A percentile compares a stretch with the other conserved stretches of the same genome.
Evolutionary conservation across 352 stramenopile species (phyloP).

Genomic region (Pythium utonaiense): DNA sequence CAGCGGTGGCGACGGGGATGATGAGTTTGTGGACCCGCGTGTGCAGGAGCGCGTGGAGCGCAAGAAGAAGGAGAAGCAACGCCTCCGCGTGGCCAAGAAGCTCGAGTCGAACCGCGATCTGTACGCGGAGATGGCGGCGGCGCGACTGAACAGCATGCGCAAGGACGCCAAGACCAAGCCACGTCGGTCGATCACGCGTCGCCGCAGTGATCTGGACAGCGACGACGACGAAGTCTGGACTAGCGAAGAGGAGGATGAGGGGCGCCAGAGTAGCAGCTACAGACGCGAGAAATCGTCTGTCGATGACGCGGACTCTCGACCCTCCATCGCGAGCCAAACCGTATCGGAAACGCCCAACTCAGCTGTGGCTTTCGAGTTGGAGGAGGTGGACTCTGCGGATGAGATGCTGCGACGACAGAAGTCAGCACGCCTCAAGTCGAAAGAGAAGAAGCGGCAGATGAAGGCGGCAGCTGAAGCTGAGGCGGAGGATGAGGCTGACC

Average conservation of each 20-base stretch:
- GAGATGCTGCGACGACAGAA: conserved; percentile 6
- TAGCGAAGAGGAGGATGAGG: conserved; percentile 10
- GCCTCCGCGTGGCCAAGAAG: conserved; percentile 51
- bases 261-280: conserved; percentile 3
- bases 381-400: conserved; percentile 23
- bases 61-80: conserved; percentile 54
- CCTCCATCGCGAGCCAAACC: neutral
- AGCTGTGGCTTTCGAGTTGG: conserved; percentile 8
- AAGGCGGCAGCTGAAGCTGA: conserved; percentile 19
- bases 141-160: conserved; percentile 51
- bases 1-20: conserved; percentile 26
- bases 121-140: conserved; percentile 70
- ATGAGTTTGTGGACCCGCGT: conserved; percentile 53
- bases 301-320: conserved; percentile 4
- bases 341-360: conserved; percentile 3
- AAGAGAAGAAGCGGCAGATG: conserved; percentile 23
- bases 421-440: neutral
- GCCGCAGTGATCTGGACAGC: conserved; percentile 17
- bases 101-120: conserved; percentile 69
- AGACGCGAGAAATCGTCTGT: conserved; percentile 17
- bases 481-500: conserved; percentile 19
- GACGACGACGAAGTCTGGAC: conserved; percentile 15
- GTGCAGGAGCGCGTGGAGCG: conserved; percentile 37
- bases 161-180: conserved; percentile 56
- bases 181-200: conserved; percentile 27